Conservation (phyloP, 1,284 basidiomycete species). For the Leucoagaricus sp. region DNA sequence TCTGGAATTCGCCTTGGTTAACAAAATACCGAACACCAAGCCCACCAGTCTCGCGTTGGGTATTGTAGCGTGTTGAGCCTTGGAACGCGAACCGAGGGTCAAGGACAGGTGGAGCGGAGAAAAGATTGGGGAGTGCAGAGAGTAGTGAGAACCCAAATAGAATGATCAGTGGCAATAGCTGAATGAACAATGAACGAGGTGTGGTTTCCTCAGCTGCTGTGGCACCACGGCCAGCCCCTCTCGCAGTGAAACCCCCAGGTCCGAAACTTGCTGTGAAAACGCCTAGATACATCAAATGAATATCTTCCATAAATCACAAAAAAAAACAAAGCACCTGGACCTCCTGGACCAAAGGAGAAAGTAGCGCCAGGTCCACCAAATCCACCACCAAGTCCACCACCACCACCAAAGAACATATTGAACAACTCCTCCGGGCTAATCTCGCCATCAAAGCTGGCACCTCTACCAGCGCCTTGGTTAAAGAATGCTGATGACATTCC, state of each 20-base stretch:
- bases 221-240: constrained; percentile 30
- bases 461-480: constrained; percentile 28
- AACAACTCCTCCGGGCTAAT: constrained; percentile 96
- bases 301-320: neutral
- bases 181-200: constrained; percentile 72
- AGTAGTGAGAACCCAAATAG: constrained; percentile 86
- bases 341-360: constrained; percentile 30
- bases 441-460: constrained; percentile 74
- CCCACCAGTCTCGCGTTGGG: constrained; percentile 66
- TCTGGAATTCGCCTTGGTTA: constrained; percentile 76
- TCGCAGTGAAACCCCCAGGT: constrained; percentile 64
- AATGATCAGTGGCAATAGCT: constrained; percentile 86
- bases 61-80: constrained; percentile 56
- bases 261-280: constrained; percentile 81
- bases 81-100: constrained; percentile 85
- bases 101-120: constrained; percentile 64
- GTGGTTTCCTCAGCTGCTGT: constrained; percentile 40
- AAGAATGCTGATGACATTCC: constrained; percentile 50
- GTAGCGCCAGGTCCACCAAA: constrained; percentile 34
- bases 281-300: constrained; percentile 24
- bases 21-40: constrained; percentile 86
- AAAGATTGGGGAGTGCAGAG: constrained; percentile 80
- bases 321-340: constrained; percentile 46
- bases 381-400: constrained; percentile 46
- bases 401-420: constrained; percentile 98